Evolutionary conservation across 495 filamentous ascomycete genomes (phyloP).

Genomic region (Aspergillus nidulans): DNA sequence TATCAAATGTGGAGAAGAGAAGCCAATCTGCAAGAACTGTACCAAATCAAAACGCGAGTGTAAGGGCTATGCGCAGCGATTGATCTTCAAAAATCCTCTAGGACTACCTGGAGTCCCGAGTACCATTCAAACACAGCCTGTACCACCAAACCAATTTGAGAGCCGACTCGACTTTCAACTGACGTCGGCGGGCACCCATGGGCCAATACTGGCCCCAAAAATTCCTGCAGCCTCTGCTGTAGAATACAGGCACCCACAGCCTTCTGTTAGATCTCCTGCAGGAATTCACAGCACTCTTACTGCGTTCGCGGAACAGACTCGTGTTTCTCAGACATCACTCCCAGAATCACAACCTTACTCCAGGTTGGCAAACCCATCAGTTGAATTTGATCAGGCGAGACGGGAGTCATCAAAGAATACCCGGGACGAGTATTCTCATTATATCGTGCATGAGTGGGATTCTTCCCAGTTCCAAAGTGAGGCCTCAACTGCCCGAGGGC

Average conservation of each 20-base stretch:
- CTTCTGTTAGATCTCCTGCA: background rate
- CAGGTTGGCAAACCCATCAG: background rate
- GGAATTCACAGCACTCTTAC: background rate
- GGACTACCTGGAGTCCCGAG: conserved; percentile 44
- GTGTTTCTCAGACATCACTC: background rate
- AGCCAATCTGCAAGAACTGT: conserved; percentile 87
- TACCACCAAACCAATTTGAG: conserved; percentile 21
- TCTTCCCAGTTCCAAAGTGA: background rate
- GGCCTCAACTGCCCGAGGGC: background rate
- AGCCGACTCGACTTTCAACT: conserved; percentile 26
- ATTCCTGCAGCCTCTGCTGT: conserved; percentile 13
- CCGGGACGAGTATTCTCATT: background rate
- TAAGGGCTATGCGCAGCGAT: conserved; percentile 89
- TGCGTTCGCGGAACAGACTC: background rate
- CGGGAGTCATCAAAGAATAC: conserved; percentile 2
- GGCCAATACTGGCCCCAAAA: conserved; percentile 35
- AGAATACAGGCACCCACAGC: conserved; percentile 11
- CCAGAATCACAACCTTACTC: background rate
- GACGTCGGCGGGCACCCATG: conserved; percentile 26
- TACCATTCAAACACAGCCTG: conserved; percentile 17
- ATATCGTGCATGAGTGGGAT: background rate
- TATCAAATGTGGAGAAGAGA: conserved; percentile 96
- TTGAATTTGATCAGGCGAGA: conserved; percentile 7
- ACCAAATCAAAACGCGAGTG: conserved; percentile 91
- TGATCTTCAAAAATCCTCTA: conserved; percentile 88